Conservation (phyloP, 192 early-diverging fungal species). For the Pecoramyces ruminantium region DNA sequence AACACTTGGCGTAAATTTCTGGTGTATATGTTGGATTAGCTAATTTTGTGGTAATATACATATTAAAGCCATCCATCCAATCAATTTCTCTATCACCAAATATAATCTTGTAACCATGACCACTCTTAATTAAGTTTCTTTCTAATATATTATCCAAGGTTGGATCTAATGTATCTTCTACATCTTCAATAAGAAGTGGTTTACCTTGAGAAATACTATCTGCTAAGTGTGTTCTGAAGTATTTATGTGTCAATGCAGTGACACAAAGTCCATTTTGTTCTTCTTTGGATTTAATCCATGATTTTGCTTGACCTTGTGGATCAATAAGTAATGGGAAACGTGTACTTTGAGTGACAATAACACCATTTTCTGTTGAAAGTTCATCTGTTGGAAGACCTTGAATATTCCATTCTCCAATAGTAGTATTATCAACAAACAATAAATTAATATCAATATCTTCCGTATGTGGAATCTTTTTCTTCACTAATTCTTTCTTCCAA, state of each 20-base stretch:
- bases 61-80: slow-evolving; percentile 31
- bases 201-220: slow-evolving; percentile 37
- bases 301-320: slow-evolving; percentile 43
- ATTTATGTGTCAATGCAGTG: slow-evolving; percentile 31
- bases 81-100: slow-evolving; percentile 52
- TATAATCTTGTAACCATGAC: slow-evolving; percentile 33
- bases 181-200: slow-evolving; percentile 46
- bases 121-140: slow-evolving; percentile 40
- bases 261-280: slow-evolving; percentile 41
- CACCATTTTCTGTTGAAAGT: slow-evolving; percentile 44
- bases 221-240: slow-evolving; percentile 43
- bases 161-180: slow-evolving; percentile 40
- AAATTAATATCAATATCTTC: slow-evolving; percentile 41
- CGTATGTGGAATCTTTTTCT: slow-evolving; percentile 37
- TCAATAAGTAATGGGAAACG: slow-evolving; percentile 44
- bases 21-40: slow-evolving; percentile 49
- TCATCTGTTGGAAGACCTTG: slow-evolving; percentile 48
- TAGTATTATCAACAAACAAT: slow-evolving; percentile 38
- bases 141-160: slow-evolving; percentile 49
- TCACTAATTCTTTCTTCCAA: slow-evolving; percentile 39
- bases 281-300: slow-evolving; percentile 48
- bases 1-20: slow-evolving; percentile 45
- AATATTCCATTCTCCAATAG: slow-evolving; percentile 48
- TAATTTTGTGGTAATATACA: slow-evolving; percentile 45
- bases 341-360: slow-evolving; percentile 39